Evolutionary conservation across 192 early-diverging fungal genomes (phyloP).

Genomic region (Gamsiella multidivaricata): DNA sequence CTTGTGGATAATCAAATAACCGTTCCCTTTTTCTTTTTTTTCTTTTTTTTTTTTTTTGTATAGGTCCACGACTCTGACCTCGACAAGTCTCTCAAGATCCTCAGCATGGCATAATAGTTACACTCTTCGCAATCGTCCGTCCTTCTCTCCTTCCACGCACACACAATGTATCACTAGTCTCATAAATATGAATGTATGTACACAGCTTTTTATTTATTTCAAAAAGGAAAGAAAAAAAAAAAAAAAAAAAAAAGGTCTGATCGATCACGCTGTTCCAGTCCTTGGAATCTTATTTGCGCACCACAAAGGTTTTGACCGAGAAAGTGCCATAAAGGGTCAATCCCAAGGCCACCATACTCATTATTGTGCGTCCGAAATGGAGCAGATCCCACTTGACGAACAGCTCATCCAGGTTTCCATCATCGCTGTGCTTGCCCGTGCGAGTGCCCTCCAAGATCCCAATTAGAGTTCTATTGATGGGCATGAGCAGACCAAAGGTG

Average conservation of each 20-base stretch:
- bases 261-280: no score
- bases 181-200: background rate
- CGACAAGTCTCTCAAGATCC: slow-evolving; percentile 34
- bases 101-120: slow-evolving; percentile 20
- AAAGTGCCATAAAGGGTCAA: slow-evolving; percentile 21
- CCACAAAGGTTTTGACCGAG: background rate
- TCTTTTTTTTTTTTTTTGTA: background rate
- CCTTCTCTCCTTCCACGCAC: background rate
- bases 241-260: no score
- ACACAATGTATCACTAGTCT: no score
- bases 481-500: slow-evolving; percentile 23
- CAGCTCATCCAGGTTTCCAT: slow-evolving; percentile 2
- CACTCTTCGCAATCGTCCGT: no score
- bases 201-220: background rate
- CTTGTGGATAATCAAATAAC: no score
- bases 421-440: no score
- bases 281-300: background rate
- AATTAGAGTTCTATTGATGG: slow-evolving; percentile 19
- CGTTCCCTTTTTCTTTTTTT: no score
- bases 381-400: slow-evolving; percentile 39
- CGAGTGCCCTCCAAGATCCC: slow-evolving; percentile 13
- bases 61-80: slow-evolving; percentile 49
- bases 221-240: no score
- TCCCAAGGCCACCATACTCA: slow-evolving; percentile 6
- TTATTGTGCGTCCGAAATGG: slow-evolving; percentile 22